Conservation (phyloP, 805 yeast genomes). For the Starmerella bombicola region DNA sequence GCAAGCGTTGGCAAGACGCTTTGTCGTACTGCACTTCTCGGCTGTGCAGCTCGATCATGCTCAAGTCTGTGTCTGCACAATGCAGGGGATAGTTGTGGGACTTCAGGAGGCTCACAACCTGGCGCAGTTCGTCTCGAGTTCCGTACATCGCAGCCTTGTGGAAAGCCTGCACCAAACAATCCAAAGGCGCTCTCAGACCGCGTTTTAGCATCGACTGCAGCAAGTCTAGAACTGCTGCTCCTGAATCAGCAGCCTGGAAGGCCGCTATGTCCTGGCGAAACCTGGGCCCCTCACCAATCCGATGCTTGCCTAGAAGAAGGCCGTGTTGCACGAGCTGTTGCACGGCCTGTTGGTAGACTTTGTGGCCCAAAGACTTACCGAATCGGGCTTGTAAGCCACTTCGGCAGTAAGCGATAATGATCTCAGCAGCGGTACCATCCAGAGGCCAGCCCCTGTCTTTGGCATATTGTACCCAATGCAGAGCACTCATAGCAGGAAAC, state of each 20-base stretch:
- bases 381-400: not conserved
- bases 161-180: constrained; percentile 13
- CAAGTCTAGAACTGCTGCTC: constrained; percentile 1
- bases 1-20: constrained; percentile 4
- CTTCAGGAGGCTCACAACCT: constrained; percentile 7
- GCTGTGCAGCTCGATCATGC: constrained; percentile 16
- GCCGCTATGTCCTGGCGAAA: not conserved
- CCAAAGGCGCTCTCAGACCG: constrained; percentile 17
- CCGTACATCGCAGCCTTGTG: constrained; percentile 2
- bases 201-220: constrained; percentile 9
- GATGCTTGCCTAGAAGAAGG: not conserved
- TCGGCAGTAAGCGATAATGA: not conserved
- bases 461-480: constrained; percentile 18
- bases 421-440: constrained; percentile 2
- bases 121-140: not conserved
- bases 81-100: constrained; percentile 18
- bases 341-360: not conserved
- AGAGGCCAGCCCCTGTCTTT: constrained; percentile 16
- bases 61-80: constrained; percentile 22
- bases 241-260: not conserved
- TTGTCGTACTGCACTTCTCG: constrained; percentile 2
- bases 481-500: constrained; percentile 9
- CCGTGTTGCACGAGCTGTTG: not conserved
- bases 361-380: not conserved
- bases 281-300: not conserved